These are phyloP conservation scores for Apostasia shenzhenica DNA, from an alignment of 106 monocot genomes.

Conservation along the genomic window DNA sequence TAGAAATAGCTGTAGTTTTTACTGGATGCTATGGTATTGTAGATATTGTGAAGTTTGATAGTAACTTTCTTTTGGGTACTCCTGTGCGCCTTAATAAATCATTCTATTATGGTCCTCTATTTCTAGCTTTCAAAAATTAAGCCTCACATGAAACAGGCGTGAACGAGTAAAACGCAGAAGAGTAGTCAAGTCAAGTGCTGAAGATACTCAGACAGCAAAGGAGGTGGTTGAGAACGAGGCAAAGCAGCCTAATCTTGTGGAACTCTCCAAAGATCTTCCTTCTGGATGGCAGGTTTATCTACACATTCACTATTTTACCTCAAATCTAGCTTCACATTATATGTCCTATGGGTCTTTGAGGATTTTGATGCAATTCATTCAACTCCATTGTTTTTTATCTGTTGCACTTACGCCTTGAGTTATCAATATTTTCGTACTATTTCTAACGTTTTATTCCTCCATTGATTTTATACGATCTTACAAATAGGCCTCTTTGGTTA, in stretches of 20 bases:
- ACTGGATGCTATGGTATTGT: no score
- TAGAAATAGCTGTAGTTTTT: no score
- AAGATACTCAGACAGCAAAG: conserved; percentile 14
- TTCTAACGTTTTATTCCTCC: background rate
- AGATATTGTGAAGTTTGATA: no score
- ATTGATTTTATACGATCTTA: background rate
- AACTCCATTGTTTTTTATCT: background rate
- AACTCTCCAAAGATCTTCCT: conserved; percentile 80
- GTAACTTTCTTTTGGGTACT: no score
- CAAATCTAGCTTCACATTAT: no score
- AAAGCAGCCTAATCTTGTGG: conserved; percentile 55
- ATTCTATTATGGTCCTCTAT: no score
- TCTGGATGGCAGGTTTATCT: conserved; percentile 83
- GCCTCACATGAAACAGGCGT: conserved; percentile 36
- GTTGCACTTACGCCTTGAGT: background rate
- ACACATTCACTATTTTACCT: background rate
- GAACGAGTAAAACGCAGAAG: conserved; percentile 77
- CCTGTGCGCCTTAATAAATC: no score
- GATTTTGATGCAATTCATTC: background rate
- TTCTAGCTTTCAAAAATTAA: no score
- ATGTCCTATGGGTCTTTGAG: background rate
- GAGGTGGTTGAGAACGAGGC: conserved; percentile 27
- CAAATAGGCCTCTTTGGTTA: background rate
- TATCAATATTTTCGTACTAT: no score
- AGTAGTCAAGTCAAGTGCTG: conserved; percentile 20